phyloP scores from a whole-genome alignment of 1,284 basidiomycete genomes.

The Ceratobasidium sp. region DNA sequence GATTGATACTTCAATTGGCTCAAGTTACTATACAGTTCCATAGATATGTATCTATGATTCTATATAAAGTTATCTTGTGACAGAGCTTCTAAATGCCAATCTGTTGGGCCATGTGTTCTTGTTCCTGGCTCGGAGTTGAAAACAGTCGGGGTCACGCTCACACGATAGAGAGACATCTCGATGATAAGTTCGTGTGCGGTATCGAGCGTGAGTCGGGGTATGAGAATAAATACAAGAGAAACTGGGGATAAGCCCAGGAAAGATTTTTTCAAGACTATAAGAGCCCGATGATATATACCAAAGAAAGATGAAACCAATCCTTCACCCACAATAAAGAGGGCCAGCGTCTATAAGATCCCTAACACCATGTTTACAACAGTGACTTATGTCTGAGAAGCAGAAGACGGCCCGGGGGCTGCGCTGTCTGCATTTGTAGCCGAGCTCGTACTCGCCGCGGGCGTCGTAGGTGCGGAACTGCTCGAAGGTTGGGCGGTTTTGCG shows the following conservation, averaged over 20 bases:
- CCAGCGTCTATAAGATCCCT: neutral
- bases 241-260: too few species aligned
- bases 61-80: neutral
- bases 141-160: neutral
- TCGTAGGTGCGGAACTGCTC: neutral
- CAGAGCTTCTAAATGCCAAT: neutral
- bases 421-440: neutral
- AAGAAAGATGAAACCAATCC: neutral
- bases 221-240: neutral
- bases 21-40: neutral
- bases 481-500: neutral
- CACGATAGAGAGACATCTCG: neutral
- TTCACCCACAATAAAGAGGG: too few species aligned
- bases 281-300: neutral
- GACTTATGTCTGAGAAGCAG: neutral
- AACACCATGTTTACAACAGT: too few species aligned
- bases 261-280: neutral
- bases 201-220: constrained; percentile 34
- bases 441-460: constrained; percentile 9
- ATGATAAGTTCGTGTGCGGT: constrained; percentile 36
- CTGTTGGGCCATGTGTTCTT: neutral
- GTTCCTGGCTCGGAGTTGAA: neutral
- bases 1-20: neutral
- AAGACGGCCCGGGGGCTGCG: neutral
- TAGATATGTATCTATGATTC: too few species aligned